Conservation (phyloP, 2,329 filamentous ascomycete genomes). For the Fusarium virguliforme region DNA sequence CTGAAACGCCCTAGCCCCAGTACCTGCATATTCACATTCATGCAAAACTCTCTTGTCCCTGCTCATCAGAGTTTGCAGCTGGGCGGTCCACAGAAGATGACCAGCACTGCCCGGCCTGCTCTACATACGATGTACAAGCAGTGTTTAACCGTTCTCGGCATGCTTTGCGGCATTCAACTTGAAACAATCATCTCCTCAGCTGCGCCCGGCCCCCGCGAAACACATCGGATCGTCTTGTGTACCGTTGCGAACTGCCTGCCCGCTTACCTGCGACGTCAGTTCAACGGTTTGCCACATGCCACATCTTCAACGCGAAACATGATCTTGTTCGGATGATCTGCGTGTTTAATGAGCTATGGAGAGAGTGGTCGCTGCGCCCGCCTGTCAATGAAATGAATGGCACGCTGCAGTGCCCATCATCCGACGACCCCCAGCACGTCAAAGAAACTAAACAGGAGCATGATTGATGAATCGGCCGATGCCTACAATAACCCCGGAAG, state of each 20-base stretch:
- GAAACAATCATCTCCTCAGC: not conserved
- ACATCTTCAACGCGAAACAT: not conserved
- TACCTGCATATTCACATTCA: conserved; percentile 11
- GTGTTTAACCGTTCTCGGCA: not conserved
- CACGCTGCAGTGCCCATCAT: not conserved
- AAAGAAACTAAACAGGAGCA: not conserved
- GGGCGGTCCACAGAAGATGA: not conserved
- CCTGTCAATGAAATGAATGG: not conserved
- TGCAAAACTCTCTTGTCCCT: conserved; percentile 1
- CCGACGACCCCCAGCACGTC: not conserved
- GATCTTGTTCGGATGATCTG: not conserved
- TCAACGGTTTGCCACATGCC: not conserved
- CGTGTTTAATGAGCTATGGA: not conserved
- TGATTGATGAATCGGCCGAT: not conserved
- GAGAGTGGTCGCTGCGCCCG: not conserved
- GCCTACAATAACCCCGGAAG: not conserved
- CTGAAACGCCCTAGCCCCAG: not conserved
- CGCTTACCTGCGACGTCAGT: not conserved
- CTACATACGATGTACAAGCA: not conserved
- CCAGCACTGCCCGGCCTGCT: not conserved
- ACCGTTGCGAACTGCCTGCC: not conserved
- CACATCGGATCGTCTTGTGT: not conserved
- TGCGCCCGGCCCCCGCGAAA: not conserved
- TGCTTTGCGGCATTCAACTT: conserved; percentile 4
- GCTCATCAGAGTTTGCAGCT: conserved; percentile 3